Base-by-base conservation (phyloP, 2,329 filamentous ascomycete genomes). In the Colletotrichum echinochloae region DNA sequence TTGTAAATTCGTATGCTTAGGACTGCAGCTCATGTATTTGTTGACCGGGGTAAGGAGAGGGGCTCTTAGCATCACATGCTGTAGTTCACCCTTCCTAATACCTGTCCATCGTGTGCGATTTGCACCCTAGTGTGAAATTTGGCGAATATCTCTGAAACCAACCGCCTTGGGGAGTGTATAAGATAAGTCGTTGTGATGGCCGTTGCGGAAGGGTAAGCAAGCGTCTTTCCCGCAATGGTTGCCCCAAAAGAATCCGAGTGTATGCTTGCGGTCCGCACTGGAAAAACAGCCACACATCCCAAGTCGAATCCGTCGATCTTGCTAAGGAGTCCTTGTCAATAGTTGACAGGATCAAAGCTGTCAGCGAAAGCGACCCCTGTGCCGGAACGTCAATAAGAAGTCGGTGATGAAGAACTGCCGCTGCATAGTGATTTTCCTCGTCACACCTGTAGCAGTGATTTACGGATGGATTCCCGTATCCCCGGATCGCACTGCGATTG, bases 231-330 rank as follows among this genome's bases (percentile, higher is more conserved):
- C 54, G 52, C 48, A 30, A 48, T 28, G 35, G 44, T 26, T 26
- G 64, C 54, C 54, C 56, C n/a, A 16, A 61, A 46, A 44, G 59
- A 37, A 60, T 14, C 52, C 35, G 64, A 35, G 28, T 23, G n/a
- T 49, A 28, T 35, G 39, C 33, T 39, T 35, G 26, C 18, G 23
- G 18, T 33, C 37, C 52, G n/a, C 23, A 39, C 55, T 33, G 57
- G 57, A 26, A 59, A 48, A 49, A 26, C 49, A 68, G 41, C 49
- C 48, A 67, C 57, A 55, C 26, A 59, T 30, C 68, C 41, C 57
- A 51, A 63, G 41, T 63, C 65, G 52, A 64, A 70, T 52, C 46
- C 41, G 65, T 71, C 69, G 69, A 70, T 71, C 69, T 65, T 71
- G 64, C 33, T 69, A 70, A 69, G 39, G 35, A n/a, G 23, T n/a